These are phyloP conservation scores for Microbotryum scabiosae DNA, from an alignment of 1,284 basidiomycete genomes.

Conservation along the genomic window DNA sequence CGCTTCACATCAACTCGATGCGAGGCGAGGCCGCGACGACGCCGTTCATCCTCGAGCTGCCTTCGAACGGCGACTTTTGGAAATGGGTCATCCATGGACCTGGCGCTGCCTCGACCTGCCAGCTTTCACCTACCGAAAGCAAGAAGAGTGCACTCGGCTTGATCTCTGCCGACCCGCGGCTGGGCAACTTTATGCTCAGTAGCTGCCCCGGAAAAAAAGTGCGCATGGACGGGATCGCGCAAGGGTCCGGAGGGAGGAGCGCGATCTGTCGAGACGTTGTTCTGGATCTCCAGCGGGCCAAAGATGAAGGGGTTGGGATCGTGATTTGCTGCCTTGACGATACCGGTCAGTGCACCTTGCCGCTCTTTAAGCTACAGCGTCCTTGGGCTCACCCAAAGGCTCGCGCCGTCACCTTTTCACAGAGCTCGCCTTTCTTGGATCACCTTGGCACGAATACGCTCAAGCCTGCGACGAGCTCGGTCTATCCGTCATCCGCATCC, in stretches of 20 bases:
- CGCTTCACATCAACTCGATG: neutral
- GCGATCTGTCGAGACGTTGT: slow-evolving; percentile 76
- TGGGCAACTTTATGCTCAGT: slow-evolving; percentile 85
- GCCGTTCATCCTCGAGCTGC: slow-evolving; percentile 10
- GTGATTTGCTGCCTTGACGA: slow-evolving; percentile 34
- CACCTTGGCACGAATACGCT: slow-evolving; percentile 70
- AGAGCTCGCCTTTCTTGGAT: slow-evolving; percentile 76
- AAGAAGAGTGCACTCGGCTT: neutral
- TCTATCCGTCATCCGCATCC: slow-evolving; percentile 71
- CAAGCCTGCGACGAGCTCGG: slow-evolving; percentile 55
- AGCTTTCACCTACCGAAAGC: slow-evolving; percentile 1
- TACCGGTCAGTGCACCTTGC: slow-evolving; percentile 2
- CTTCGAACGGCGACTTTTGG: slow-evolving; percentile 18
- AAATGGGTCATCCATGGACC: neutral
- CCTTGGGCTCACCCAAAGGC: slow-evolving; percentile 39
- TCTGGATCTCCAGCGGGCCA: slow-evolving; percentile 69
- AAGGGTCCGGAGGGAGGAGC: slow-evolving; percentile 52
- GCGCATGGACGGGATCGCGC: slow-evolving; percentile 47
- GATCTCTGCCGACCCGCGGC: neutral
- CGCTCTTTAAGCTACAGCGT: slow-evolving; percentile 50
- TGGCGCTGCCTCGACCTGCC: slow-evolving; percentile 12
- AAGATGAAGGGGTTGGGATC: slow-evolving; percentile 39
- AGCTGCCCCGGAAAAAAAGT: slow-evolving; percentile 98
- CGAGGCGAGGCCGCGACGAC: neutral
- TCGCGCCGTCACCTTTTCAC: slow-evolving; percentile 51